Evolutionary conservation across 2,329 filamentous ascomycete species (phyloP).

Genomic region (Mycosphaerella arachidis): DNA sequence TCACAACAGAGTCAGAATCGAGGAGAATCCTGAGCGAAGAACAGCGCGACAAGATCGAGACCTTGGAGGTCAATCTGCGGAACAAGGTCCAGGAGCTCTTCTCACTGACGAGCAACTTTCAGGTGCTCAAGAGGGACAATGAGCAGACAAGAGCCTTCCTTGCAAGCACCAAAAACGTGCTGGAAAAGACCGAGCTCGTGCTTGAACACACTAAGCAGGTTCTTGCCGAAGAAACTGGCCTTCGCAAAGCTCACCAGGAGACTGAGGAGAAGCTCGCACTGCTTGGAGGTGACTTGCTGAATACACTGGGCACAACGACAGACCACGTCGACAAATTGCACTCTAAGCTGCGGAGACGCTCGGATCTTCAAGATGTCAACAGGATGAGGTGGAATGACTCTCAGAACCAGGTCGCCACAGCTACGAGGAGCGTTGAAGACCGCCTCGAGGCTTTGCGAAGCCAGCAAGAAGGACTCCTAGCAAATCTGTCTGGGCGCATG

Average conservation of each 20-base stretch:
- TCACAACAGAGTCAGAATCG: conserved; percentile 88
- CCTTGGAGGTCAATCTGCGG: conserved; percentile 81
- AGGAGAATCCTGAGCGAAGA: conserved; percentile 87
- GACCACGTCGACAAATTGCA: conserved; percentile 75
- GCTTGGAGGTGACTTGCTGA: conserved; percentile 71
- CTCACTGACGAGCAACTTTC: conserved; percentile 78
- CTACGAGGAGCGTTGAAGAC: conserved; percentile 71
- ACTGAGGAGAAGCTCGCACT: conserved; percentile 74
- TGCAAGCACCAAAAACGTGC: conserved; percentile 72
- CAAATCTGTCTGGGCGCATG: conserved; percentile 66
- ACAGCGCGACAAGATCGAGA: conserved; percentile 85
- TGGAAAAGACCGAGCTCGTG: conserved; percentile 84
- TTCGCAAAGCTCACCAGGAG: conserved; percentile 78
- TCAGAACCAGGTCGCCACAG: conserved; percentile 68
- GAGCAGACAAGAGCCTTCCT: conserved; percentile 69
- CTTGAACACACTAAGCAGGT: conserved; percentile 70
- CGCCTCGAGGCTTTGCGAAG: conserved; percentile 68
- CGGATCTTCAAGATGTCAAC: conserved; percentile 76
- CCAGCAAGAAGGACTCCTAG: conserved; percentile 68
- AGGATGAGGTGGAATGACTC: conserved; percentile 72
- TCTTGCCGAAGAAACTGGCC: conserved; percentile 71
- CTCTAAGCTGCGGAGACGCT: conserved; percentile 80
- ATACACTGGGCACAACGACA: conserved; percentile 72
- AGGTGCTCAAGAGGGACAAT: conserved; percentile 82
- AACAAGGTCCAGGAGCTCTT: conserved; percentile 95